Evolutionary conservation across 495 filamentous ascomycete genomes (phyloP).

Genomic region (Penicillium cosmopolitanum): DNA sequence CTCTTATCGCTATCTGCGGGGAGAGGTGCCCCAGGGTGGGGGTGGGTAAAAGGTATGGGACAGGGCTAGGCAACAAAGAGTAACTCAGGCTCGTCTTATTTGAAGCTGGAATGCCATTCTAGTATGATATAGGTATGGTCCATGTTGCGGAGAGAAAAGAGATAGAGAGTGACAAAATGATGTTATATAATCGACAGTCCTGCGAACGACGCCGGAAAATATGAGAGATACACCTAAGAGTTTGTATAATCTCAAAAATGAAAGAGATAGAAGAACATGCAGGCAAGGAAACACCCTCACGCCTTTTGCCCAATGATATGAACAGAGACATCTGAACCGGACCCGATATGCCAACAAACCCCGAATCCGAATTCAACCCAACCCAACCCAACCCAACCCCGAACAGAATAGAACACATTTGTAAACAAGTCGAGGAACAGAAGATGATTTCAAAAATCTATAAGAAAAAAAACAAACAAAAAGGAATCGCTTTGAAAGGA

Average conservation of each 20-base stretch:
- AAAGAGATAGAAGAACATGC: not conserved
- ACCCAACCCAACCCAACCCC: not conserved
- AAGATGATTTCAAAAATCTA: not conserved
- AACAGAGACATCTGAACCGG: conserved; percentile 5
- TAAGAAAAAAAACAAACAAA: conserved; percentile 7
- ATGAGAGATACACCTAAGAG: not conserved
- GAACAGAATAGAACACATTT: not conserved
- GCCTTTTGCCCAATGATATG: conserved; percentile 14
- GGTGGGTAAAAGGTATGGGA: too few species aligned
- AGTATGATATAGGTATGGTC: too few species aligned
- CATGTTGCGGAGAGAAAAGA: too few species aligned
- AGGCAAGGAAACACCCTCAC: conserved; percentile 13
- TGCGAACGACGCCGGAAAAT: not conserved
- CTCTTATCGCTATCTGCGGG: conserved; percentile 11
- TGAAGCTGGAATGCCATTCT: too few species aligned
- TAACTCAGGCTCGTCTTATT: too few species aligned
- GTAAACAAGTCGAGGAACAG: conserved; percentile 1
- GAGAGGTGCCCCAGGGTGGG: not conserved
- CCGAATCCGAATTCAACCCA: not conserved
- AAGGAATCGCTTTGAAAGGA: conserved; percentile 17
- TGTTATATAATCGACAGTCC: too few species aligned
- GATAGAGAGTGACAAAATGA: too few species aligned
- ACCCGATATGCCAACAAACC: conserved; percentile 10
- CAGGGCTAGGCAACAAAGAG: too few species aligned
- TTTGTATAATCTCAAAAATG: conserved; percentile 2